phyloP scores from a whole-genome alignment of 805 yeast genomes.

The Candida wancherniae region DNA sequence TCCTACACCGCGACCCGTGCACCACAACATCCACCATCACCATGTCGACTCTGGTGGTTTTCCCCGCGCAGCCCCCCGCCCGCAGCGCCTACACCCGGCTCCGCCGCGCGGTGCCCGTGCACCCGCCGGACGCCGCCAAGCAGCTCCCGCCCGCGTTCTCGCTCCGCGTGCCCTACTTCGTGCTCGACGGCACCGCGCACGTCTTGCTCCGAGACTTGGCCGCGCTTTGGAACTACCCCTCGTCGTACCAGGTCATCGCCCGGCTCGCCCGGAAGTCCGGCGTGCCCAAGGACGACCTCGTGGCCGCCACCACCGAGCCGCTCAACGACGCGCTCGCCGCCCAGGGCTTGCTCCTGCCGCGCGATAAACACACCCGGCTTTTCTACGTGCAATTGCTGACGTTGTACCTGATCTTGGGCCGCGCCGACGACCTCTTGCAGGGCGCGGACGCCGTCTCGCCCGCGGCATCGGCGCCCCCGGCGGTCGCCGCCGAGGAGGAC shows the following conservation, averaged over 20 bases:
- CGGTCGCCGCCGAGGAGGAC: conserved; percentile 19
- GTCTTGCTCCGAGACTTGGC: conserved; percentile 32
- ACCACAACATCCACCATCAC: background rate
- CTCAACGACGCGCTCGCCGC: conserved; percentile 23
- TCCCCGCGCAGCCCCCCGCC: background rate
- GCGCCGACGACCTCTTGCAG: conserved; percentile 19
- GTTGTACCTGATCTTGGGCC: conserved; percentile 18
- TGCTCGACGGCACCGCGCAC: conserved; percentile 9
- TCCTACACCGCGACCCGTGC: background rate
- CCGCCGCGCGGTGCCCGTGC: conserved; percentile 7
- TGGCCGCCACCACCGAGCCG: conserved; percentile 11
- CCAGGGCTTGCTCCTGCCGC: conserved; percentile 16
- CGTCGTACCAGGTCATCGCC: conserved; percentile 37
- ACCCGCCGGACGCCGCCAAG: conserved; percentile 6
- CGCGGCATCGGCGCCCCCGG: conserved; percentile 16
- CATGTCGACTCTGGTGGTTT: background rate
- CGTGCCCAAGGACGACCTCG: conserved; percentile 17
- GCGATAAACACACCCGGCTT: conserved; percentile 17
- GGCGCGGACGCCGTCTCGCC: background rate
- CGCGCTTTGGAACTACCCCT: conserved; percentile 35
- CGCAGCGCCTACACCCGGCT: conserved; percentile 5
- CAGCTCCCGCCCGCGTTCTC: conserved; percentile 3
- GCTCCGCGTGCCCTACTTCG: conserved; percentile 12
- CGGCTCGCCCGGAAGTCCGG: conserved; percentile 7
- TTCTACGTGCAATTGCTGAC: conserved; percentile 25